Evolutionary conservation across 1,284 basidiomycete species (phyloP), one percentile per base, ranked within the genome.

Genomic region (Ganoderma sinense): DNA sequence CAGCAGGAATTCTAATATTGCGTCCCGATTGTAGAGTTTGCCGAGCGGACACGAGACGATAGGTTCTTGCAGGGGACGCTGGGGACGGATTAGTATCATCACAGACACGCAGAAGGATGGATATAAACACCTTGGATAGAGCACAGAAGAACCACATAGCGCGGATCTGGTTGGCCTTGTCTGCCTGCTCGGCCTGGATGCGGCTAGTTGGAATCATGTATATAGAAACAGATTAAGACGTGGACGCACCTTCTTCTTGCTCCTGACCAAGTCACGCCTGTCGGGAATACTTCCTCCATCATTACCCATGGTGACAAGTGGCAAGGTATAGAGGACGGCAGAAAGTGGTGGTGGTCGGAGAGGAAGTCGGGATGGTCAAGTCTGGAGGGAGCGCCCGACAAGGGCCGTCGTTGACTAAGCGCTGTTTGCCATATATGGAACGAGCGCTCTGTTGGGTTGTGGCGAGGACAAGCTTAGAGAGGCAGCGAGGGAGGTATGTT

Each of bases 11-110:
- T 97, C 95, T 62, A 98, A 87, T 55, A 98, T 84, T 0, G 96
- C 90, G 77, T 97, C 96, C 79, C 97, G 97, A 82, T 98, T 98
- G 79, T 97, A 98, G 2, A 98, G 84, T 80, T 96, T 97, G 33
- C 97, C 97, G 0, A 98, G 84, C 0, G 91, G 91, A 81, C 96
- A 97, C 0, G 95, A 91, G 0, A 97, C 96, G 16, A 97, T 85
- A 0, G 96, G 97, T 72, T 95, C 90, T 75, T 91, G 88, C 2
- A 98, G 85, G n/a, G 91, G 90, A 71, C 89, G 88, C 95, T 97
- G 76, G 16, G 70, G 39, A 59, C 20, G 11, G 66, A n/a, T 71
- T 2, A 70, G 59, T 10, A 1, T 23, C 26, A 39, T 7, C 45
- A 33, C 33, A 64, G 7, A 40, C 29, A 2, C 0, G n/a, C 0